These are phyloP conservation scores for Glycine soja DNA, from an alignment of 306 rosid genomes.

Conservation along the genomic window DNA sequence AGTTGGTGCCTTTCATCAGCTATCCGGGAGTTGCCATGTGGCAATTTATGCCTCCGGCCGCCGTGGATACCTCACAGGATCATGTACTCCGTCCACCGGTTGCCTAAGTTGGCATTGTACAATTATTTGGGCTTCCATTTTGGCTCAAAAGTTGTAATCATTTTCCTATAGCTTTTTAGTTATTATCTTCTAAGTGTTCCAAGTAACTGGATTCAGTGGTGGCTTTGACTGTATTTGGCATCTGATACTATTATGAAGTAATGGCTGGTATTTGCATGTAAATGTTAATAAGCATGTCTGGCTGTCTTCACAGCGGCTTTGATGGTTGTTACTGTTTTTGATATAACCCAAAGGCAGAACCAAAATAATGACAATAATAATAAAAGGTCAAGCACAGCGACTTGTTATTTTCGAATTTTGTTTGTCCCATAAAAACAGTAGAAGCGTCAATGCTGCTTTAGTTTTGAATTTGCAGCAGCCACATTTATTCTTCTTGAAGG, in stretches of 20 bases:
- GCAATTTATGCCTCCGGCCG: constrained; percentile 98
- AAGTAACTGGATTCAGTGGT: constrained; percentile 57
- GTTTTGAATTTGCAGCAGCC: background rate
- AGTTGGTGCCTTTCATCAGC: constrained; percentile 83
- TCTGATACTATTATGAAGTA: constrained; percentile 59
- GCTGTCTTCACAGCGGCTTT: constrained; percentile 38
- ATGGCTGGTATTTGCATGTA: constrained; percentile 71
- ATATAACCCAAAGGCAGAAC: background rate
- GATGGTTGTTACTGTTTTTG: constrained; percentile 20
- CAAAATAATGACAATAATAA: background rate
- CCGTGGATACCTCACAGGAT: constrained; percentile 96
- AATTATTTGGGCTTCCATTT: constrained; percentile 58
- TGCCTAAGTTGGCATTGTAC: constrained; percentile 66
- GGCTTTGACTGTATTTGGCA: constrained; percentile 55
- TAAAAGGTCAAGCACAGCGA: constrained; percentile 8
- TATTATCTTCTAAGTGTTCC: constrained; percentile 50
- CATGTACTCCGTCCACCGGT: constrained; percentile 98
- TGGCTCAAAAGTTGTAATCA: constrained; percentile 52
- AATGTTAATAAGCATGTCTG: constrained; percentile 64
- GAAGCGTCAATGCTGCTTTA: constrained; percentile 3
- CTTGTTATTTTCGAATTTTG: background rate
- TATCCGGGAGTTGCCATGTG: constrained; percentile 98
- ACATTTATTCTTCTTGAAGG: background rate
- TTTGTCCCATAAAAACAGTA: constrained; percentile 7
- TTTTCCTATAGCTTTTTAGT: constrained; percentile 49